Evolutionary conservation across 192 early-diverging fungal genomes (phyloP), one percentile per base, ranked within the genome.

Genomic region (Pilaira anomala): DNA sequence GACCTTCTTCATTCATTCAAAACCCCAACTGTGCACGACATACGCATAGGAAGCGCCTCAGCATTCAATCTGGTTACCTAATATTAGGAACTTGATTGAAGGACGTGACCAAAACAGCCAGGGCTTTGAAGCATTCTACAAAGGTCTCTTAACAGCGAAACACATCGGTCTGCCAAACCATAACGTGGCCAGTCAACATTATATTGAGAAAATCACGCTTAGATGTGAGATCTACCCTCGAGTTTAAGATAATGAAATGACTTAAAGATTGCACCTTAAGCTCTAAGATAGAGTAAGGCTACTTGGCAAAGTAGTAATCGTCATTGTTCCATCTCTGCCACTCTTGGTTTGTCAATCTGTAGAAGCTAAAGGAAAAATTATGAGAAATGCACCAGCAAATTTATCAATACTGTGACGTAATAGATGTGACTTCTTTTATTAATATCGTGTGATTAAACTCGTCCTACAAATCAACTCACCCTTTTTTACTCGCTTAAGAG

Each of bases 81-180:
- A 49, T 5, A 49, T 25, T 49, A 49, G 48, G 21, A 49, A 49
- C 48, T 49, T 49, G 11, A 49, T n/a, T n/a, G n/a, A n/a, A 49
- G 19, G 8, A 19, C 48, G 48, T 49, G 48, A n/a, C 5, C n/a
- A 19, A 9, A 49, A 49, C 21, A 49, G 48, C 48, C 48, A 49
- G 48, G 19, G 22, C 19, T 49, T 49, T 49, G 48, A 49, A 22
- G 48, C 48, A 49, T 25, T 49, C 48, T 49, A 26, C 48, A 49
- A 49, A 49, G 48, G 8, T 25, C 48, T 19, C 48, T 49, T 49
- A 22, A 49, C 48, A 49, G 19, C 48, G 48, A 49, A 49, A 49
- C 19, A 49, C 22, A 49, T 49, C 48, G 48, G 48, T 49, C 48
- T 49, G 48, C 48, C 48, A 49, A 49, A 49, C 48, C 22, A 22